Evolutionary conservation across 495 filamentous ascomycete genomes (phyloP).

Genomic region (Neurospora cerealis): DNA sequence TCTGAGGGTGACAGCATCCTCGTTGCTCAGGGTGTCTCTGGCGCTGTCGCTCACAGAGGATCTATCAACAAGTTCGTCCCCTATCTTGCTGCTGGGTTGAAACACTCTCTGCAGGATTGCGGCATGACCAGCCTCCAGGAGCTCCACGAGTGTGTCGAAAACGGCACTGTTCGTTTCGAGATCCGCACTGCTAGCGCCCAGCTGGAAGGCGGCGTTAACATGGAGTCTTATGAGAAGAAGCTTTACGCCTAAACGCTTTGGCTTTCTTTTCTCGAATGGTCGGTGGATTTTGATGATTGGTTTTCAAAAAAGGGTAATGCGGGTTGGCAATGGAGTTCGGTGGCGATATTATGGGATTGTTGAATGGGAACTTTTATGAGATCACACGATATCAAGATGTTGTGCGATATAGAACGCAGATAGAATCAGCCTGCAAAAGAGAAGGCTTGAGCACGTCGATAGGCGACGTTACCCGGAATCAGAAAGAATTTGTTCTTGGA

Average conservation of each 20-base stretch:
- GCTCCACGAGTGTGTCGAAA: conserved; percentile 63
- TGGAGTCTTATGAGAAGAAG: conserved; percentile 99
- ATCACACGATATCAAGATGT: background rate
- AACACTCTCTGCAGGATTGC: conserved; percentile 95
- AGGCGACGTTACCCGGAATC: background rate
- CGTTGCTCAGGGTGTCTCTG: conserved; percentile 92
- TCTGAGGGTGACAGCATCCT: conserved; percentile 89
- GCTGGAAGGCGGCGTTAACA: conserved; percentile 91
- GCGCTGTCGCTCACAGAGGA: conserved; percentile 50
- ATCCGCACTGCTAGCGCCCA: conserved; percentile 86
- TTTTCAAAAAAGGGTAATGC: background rate
- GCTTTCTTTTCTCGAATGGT: background rate
- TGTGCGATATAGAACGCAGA: background rate
- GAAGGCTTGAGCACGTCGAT: background rate
- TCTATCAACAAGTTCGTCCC: conserved; percentile 91
- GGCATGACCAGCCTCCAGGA: conserved; percentile 67
- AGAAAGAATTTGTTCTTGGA: background rate
- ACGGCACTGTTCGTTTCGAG: conserved; percentile 84
- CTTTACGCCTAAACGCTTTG: conserved; percentile 63
- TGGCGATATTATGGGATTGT: background rate
- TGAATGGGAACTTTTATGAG: background rate
- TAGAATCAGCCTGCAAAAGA: background rate
- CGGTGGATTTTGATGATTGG: background rate
- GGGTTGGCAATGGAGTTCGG: background rate
- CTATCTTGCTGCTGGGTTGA: conserved; percentile 87